phyloP scores from a whole-genome alignment of 2,329 filamentous ascomycete genomes.

The Fusarium pseudocircinatum region DNA sequence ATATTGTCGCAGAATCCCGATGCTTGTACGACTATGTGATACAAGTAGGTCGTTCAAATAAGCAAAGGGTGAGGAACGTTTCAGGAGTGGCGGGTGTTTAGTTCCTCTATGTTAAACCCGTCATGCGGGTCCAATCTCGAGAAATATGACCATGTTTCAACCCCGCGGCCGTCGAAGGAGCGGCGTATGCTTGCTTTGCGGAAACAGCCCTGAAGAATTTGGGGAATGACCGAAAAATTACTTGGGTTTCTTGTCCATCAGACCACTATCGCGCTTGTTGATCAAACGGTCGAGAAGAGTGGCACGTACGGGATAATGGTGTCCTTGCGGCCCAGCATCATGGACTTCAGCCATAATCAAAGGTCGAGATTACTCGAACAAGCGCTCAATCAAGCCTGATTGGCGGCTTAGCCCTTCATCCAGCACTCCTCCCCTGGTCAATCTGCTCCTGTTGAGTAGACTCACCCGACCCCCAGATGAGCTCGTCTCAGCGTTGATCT shows the following conservation, averaged over 20 bases:
- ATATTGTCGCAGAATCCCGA: not conserved
- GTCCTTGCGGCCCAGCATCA: slow-evolving; percentile 9
- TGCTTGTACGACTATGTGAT: not conserved
- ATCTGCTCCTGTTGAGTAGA: slow-evolving; percentile 1
- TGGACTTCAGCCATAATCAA: not conserved
- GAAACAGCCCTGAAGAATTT: not conserved
- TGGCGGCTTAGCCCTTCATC: not conserved
- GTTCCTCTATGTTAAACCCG: slow-evolving; percentile 1
- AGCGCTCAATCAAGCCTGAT: not conserved
- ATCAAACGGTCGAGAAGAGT: not conserved
- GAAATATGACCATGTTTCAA: not conserved
- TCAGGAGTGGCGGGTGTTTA: not conserved
- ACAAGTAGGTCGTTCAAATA: slow-evolving; percentile 1
- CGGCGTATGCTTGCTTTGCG: not conserved
- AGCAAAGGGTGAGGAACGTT: not conserved
- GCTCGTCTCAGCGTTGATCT: slow-evolving; percentile 29
- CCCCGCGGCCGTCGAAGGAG: not conserved
- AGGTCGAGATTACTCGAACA: slow-evolving; percentile 3
- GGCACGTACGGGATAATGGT: not conserved
- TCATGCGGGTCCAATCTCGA: slow-evolving; percentile 4
- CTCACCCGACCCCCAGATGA: not conserved
- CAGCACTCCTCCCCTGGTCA: not conserved
- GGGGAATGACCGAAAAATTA: not conserved
- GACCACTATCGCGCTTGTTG: not conserved
- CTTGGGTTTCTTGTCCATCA: not conserved